Conservation (phyloP, 2,329 filamentous ascomycete species). For the Fusarium acutatum region DNA sequence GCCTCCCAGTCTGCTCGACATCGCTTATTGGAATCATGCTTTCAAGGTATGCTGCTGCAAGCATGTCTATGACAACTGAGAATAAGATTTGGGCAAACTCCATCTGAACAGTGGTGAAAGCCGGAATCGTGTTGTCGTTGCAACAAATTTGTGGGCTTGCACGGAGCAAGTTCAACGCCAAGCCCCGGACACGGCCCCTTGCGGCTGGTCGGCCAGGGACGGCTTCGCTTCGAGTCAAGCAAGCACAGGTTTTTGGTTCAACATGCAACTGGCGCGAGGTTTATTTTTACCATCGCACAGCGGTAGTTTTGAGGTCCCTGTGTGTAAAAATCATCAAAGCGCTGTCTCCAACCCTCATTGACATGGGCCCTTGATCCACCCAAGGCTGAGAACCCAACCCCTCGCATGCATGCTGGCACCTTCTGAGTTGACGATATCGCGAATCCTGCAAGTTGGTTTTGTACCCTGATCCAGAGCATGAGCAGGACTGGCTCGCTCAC, state of each 20-base stretch:
- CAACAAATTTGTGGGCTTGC: conserved; percentile 12
- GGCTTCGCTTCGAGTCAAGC: conserved; percentile 37
- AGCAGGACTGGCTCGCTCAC: conserved; percentile 7
- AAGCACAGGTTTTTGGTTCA: conserved; percentile 28
- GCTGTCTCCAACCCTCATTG: conserved; percentile 26
- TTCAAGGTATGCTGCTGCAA: not conserved
- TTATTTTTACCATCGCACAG: conserved; percentile 42
- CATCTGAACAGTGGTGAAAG: not conserved
- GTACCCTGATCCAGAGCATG: conserved; percentile 13
- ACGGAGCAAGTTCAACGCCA: not conserved
- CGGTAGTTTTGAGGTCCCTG: conserved; percentile 26
- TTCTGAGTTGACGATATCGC: conserved; percentile 33
- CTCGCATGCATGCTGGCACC: conserved; percentile 38
- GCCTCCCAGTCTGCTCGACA: not conserved
- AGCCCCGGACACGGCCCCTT: conserved; percentile 29
- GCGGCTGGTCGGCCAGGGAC: conserved; percentile 37
- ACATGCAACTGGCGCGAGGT: conserved; percentile 29
- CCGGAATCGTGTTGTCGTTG: conserved; percentile 18
- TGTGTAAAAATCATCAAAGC: conserved; percentile 35
- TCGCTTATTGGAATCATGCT: not conserved
- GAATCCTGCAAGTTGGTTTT: conserved; percentile 32
- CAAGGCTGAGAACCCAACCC: conserved; percentile 34
- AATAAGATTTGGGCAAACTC: not conserved
- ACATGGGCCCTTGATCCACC: conserved; percentile 31
- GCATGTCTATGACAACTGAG: conserved; percentile 16